A percentile compares a stretch with the other conserved stretches of the same genome.
Evolutionary conservation across 129 eudicot genomes (phyloP).

Genomic region (Lonicera japonica): DNA sequence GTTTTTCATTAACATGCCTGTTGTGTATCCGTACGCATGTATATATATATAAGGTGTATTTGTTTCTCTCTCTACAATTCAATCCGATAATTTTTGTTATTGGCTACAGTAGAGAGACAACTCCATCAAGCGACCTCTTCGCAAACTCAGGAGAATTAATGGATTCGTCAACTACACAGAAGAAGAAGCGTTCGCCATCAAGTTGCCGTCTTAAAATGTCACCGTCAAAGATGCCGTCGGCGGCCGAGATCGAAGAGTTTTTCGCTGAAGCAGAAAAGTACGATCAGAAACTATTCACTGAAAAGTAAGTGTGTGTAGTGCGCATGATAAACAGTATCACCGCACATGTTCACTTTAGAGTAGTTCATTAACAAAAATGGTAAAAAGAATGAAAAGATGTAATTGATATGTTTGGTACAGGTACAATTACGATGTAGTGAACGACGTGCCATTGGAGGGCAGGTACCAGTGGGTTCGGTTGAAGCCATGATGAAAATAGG

Average conservation of each 20-base stretch:
- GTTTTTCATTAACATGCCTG: neutral
- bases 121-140: constrained; percentile 43
- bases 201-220: constrained; percentile 16
- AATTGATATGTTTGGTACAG: constrained; percentile 29
- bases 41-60: neutral
- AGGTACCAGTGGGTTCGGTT: constrained; percentile 76
- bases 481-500: constrained; percentile 35
- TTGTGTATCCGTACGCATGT: neutral
- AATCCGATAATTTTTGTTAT: neutral
- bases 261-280: constrained; percentile 54
- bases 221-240: constrained; percentile 30
- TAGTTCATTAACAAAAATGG: neutral
- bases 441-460: constrained; percentile 71
- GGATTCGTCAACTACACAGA: constrained; percentile 28
- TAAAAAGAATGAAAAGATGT: constrained; percentile 3
- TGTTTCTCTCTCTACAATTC: neutral
- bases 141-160: constrained; percentile 38
- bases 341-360: constrained; percentile 21
- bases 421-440: constrained; percentile 72
- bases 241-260: constrained; percentile 66
- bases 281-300: constrained; percentile 55
- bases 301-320: constrained; percentile 50
- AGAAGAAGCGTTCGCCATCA: constrained; percentile 14
- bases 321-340: constrained; percentile 3
- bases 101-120: constrained; percentile 41